Conservation (phyloP, 768 basidiomycete genomes). For the Chiua virens region DNA sequence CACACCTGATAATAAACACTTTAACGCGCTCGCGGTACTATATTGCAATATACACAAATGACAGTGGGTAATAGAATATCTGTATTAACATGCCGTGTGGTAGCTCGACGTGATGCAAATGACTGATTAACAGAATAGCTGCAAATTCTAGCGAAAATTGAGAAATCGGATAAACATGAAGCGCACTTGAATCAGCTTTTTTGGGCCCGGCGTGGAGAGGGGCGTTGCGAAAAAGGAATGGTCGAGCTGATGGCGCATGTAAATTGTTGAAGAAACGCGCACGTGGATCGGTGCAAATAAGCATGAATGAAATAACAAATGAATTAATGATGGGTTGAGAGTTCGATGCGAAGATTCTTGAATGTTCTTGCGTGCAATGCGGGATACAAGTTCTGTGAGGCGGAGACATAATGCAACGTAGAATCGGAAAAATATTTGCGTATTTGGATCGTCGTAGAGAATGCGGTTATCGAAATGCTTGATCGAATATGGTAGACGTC, state of each 20-base stretch:
- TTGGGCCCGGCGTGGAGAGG: constrained; percentile 17
- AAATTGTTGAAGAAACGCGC: constrained; percentile 29
- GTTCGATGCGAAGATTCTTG: constrained; percentile 38
- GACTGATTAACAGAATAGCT: constrained; percentile 20
- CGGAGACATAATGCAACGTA: constrained; percentile 14
- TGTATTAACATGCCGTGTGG: constrained; percentile 23
- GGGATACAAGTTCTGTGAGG: constrained; percentile 21
- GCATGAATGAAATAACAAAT: constrained; percentile 34
- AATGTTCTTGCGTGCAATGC: constrained; percentile 26
- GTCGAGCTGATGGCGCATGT: constrained; percentile 26
- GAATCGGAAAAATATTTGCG: constrained; percentile 27
- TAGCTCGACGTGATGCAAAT: constrained; percentile 28
- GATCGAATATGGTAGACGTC: constrained; percentile 21
- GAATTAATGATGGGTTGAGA: constrained; percentile 23
- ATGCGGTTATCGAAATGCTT: constrained; percentile 26
- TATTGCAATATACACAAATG: constrained; percentile 31
- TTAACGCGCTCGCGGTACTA: constrained; percentile 24
- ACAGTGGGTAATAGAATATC: constrained; percentile 28
- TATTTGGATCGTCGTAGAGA: constrained; percentile 21
- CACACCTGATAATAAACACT: constrained; percentile 1
- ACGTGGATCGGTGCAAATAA: constrained; percentile 35
- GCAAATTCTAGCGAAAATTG: constrained; percentile 26
- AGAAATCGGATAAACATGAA: constrained; percentile 25
- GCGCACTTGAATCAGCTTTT: constrained; percentile 30
- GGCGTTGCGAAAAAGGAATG: constrained; percentile 19